Base-by-base conservation (phyloP, 495 filamentous ascomycete genomes). In the Letharia lupina region DNA sequence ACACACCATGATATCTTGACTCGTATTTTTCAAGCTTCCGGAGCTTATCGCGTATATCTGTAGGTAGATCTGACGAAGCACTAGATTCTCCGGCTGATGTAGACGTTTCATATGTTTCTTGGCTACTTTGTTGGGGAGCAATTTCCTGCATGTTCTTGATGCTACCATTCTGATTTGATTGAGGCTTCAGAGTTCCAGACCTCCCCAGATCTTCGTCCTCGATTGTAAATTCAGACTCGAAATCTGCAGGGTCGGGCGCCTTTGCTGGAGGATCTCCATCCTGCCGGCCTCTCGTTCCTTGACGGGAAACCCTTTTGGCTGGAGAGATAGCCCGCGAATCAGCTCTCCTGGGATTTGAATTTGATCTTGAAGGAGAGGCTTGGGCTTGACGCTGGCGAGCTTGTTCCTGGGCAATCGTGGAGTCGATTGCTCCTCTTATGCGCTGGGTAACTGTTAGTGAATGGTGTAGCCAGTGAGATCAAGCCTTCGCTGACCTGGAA, bases 341-440 rank as follows among this genome's bases (percentile, higher is more conserved):
- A 33, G 83, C 79, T 41, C 83, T 76, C 39, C 82, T 75, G 58
- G 81, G 70, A 18, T 67, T 47, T 45, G 80, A 83, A 65, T 77
- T 79, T 62, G 81, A 81, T 62, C 77, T 79, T 41, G 77, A 78
- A 42, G 80, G 73, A 54, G 81, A 78, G 28, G 80, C 75, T 64
- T 83, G 77, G 18, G 78, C 73, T 56, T 86, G 76, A 70, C 81
- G 82, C 70, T 90, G 86, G 60, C 90, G 86, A 63, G 90, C 89
- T 76, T 94, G 90, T 80, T 96, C 91, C 78, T 96, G 90, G 69
- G 91, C 89, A 68, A 96, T 92, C 69, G 87, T 85, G 69, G 85
- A 85, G 73, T 96, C 91, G 71, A 96, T 89, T 61, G 89, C 89
- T 67, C 88, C 89, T 80, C 91, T 91, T 71, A 96, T 75, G 77